Percentiles rank a stretch among this genome's conserved stretches.
Conservation (phyloP, 495 filamentous ascomycete genomes). For the Xylaria telfairii region DNA sequence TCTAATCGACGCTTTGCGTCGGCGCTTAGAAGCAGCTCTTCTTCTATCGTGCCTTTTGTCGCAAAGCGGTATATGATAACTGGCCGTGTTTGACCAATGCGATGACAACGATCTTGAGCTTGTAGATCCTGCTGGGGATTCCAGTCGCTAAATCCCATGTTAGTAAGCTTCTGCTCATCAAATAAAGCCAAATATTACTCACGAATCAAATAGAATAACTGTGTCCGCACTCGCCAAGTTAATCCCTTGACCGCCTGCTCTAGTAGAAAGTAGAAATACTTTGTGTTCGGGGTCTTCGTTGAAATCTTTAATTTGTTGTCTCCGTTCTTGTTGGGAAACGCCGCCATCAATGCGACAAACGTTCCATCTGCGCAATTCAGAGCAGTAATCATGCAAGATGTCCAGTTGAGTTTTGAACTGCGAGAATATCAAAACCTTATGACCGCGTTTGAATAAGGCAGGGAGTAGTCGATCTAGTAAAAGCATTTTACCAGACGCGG, state of each 20-base stretch:
- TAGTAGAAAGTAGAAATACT: constrained; percentile 86
- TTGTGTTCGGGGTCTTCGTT: constrained; percentile 73
- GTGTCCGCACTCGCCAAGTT: constrained; percentile 97
- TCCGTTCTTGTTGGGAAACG: constrained; percentile 81
- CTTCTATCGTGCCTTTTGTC: constrained; percentile 91
- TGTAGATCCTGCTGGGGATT: constrained; percentile 98
- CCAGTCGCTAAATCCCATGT: constrained; percentile 69
- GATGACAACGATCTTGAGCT: constrained; percentile 91
- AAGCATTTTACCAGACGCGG: constrained; percentile 92
- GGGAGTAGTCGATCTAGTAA: constrained; percentile 87
- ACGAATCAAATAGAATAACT: constrained; percentile 88
- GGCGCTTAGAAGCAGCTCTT: constrained; percentile 83
- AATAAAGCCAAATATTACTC: constrained; percentile 2
- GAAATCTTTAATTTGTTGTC: constrained; percentile 83
- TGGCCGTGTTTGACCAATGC: constrained; percentile 90
- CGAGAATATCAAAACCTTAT: constrained; percentile 95
- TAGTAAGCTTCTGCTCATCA: not conserved
- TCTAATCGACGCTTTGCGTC: constrained; percentile 94
- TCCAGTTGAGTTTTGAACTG: constrained; percentile 96
- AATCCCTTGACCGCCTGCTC: constrained; percentile 94
- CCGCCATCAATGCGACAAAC: constrained; percentile 91
- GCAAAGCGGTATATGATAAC: constrained; percentile 96
- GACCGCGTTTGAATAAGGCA: constrained; percentile 71
- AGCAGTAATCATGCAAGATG: constrained; percentile 85
- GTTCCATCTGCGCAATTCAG: constrained; percentile 71